Conservation (phyloP, 352 stramenopile species). For the Globisporangium parvum region DNA sequence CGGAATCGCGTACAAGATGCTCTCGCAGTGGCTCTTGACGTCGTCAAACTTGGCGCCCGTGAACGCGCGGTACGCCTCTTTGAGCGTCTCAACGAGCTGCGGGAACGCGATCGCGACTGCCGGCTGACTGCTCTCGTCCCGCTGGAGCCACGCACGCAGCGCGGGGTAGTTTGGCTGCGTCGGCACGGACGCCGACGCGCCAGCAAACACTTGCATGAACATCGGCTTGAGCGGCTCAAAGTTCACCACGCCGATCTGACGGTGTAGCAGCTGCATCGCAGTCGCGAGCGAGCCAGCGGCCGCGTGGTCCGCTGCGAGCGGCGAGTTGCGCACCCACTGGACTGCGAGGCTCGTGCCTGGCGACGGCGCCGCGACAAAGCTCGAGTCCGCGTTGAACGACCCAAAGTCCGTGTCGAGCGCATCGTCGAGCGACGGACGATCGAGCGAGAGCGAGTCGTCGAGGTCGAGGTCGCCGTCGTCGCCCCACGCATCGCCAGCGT, state of each 20-base stretch:
- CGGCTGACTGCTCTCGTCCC: slow-evolving; percentile 85
- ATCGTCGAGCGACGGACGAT: slow-evolving; percentile 38
- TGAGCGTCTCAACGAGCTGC: slow-evolving; percentile 90
- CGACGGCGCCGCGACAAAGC: slow-evolving; percentile 90
- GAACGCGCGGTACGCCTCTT: slow-evolving; percentile 95
- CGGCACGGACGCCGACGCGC: slow-evolving; percentile 70
- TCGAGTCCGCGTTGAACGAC: slow-evolving; percentile 17
- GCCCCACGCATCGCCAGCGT: slow-evolving; percentile 70
- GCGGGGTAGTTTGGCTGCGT: slow-evolving; percentile 80
- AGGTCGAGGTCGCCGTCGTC: slow-evolving; percentile 86
- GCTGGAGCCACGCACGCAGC: slow-evolving; percentile 76
- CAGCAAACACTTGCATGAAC: slow-evolving; percentile 85
- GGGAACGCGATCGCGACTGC: slow-evolving; percentile 86
- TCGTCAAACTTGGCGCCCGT: slow-evolving; percentile 98
- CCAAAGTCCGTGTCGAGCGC: slow-evolving; percentile 56
- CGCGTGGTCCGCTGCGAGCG: slow-evolving; percentile 96
- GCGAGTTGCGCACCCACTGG: slow-evolving; percentile 95
- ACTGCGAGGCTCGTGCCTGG: slow-evolving; percentile 84
- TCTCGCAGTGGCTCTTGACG: slow-evolving; percentile 89
- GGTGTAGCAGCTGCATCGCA: slow-evolving; percentile 97
- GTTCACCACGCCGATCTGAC: slow-evolving; percentile 98
- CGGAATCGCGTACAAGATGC: slow-evolving; percentile 94
- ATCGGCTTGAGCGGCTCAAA: slow-evolving; percentile 93
- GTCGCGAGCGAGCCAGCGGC: slow-evolving; percentile 94
- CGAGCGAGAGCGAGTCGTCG: slow-evolving; percentile 63